Conservation (phyloP, 2,329 filamentous ascomycete species). For the Aspergillus pseudotamarii region DNA sequence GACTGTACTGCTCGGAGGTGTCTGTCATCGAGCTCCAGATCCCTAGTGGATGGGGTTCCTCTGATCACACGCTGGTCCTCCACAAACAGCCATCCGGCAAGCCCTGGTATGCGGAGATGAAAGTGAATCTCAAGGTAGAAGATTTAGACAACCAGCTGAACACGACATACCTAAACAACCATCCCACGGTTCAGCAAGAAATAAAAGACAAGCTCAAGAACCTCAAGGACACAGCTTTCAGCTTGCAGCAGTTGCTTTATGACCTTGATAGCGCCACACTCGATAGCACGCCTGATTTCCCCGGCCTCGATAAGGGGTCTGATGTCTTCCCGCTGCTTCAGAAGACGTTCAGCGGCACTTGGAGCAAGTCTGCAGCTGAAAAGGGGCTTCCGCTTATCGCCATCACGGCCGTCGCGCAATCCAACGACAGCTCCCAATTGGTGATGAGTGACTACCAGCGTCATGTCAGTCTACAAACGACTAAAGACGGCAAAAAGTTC, state of each 20-base stretch:
- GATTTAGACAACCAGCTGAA: constrained; percentile 8
- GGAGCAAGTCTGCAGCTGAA: not conserved
- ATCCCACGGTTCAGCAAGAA: not conserved
- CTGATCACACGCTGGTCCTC: not conserved
- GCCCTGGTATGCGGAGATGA: constrained; percentile 4
- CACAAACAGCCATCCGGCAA: constrained; percentile 2
- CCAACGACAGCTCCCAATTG: not conserved
- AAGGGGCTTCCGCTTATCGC: constrained; percentile 6
- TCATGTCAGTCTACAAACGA: constrained; percentile 1
- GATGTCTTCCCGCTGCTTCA: constrained; percentile 1
- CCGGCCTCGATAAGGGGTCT: not conserved
- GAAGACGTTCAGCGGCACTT: not conserved
- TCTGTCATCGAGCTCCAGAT: not conserved
- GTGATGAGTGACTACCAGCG: constrained; percentile 10
- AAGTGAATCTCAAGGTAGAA: not conserved
- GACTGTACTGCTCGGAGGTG: constrained; percentile 7
- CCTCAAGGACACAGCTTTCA: constrained; percentile 12
- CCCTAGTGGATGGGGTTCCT: not conserved
- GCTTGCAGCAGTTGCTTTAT: constrained; percentile 12
- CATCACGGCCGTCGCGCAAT: not conserved
- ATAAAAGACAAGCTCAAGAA: constrained; percentile 4
- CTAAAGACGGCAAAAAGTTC: not conserved
- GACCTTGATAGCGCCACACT: constrained; percentile 9
- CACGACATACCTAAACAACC: constrained; percentile 7
- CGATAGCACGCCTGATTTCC: not conserved